Evolutionary conservation across 108 stramenopile genomes (phyloP).

Genomic region (Licmophora abbreviata): DNA sequence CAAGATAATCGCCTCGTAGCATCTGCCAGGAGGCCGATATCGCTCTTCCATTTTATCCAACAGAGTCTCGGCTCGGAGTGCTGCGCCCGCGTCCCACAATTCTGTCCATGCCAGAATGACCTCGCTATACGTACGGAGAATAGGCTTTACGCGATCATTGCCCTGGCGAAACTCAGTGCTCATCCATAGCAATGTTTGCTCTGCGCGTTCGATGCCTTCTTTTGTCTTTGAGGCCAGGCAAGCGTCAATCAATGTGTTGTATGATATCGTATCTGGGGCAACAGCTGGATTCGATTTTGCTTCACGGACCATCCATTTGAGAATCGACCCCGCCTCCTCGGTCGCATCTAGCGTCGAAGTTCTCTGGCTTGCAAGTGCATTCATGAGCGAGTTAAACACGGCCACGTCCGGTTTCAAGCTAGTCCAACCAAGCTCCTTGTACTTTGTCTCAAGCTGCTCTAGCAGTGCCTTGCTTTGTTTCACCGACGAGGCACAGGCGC

Average conservation of each 20-base stretch:
- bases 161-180: not conserved
- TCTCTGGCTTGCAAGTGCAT: slow-evolving; percentile 2
- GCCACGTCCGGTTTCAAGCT: slow-evolving; percentile 1
- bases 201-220: not conserved
- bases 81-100: not conserved
- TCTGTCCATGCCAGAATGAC: slow-evolving; percentile 4
- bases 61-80: slow-evolving; percentile 1
- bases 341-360: not conserved
- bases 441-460: not conserved
- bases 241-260: slow-evolving; percentile 39
- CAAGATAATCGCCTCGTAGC: not conserved
- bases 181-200: slow-evolving; percentile 8
- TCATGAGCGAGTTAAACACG: not conserved
- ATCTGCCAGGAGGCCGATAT: not conserved
- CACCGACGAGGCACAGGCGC: not conserved
- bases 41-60: slow-evolving; percentile 10
- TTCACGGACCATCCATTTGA: slow-evolving; percentile 3
- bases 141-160: not conserved
- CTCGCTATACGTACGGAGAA: not conserved
- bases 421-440: not conserved
- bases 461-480: not conserved
- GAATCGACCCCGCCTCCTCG: slow-evolving; percentile 5
- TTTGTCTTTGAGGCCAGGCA: not conserved
- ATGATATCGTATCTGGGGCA: slow-evolving; percentile 38
- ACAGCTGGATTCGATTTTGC: slow-evolving; percentile 15